Percentiles rank a stretch among this genome's conserved stretches.
phyloP scores from a whole-genome alignment of 2,329 filamentous ascomycete species.

The Botrytis elliptica region DNA sequence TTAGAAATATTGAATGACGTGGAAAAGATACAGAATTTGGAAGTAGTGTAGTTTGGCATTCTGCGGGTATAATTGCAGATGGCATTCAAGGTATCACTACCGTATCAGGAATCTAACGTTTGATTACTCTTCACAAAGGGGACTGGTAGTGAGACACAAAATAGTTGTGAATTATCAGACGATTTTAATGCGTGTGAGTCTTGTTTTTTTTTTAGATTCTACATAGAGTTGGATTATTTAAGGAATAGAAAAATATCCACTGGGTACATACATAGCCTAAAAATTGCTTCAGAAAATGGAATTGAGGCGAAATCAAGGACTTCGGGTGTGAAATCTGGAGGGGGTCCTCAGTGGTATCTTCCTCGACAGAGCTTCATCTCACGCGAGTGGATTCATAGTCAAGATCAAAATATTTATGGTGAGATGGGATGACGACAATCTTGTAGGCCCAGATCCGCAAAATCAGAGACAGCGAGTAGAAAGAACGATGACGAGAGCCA shows the following conservation, averaged over 20 bases:
- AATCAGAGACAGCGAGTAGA: not conserved
- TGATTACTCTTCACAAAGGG: too few species aligned
- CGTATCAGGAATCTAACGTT: fast-evolving
- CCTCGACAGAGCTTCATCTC: fast-evolving
- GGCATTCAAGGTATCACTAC: not conserved
- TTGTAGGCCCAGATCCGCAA: fast-evolving
- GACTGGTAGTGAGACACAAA: too few species aligned
- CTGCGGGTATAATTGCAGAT: not conserved
- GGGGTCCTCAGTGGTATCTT: fast-evolving
- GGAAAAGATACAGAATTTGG: not conserved
- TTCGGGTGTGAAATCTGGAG: not conserved
- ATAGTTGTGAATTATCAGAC: too few species aligned
- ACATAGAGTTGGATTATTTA: not conserved
- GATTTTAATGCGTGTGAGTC: too few species aligned
- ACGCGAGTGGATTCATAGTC: fast-evolving
- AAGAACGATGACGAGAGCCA: not conserved
- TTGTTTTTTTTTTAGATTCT: not conserved
- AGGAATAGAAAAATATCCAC: not conserved
- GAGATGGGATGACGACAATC: fast-evolving
- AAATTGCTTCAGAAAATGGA: too few species aligned
- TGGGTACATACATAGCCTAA: not conserved
- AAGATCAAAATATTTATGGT: not conserved
- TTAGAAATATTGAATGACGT: not conserved
- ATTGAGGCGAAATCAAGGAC: not conserved
- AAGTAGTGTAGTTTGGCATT: not conserved